Evolutionary conservation across 192 early-diverging fungal genomes (phyloP).

Genomic region (Rhizoclosmatium globosum): DNA sequence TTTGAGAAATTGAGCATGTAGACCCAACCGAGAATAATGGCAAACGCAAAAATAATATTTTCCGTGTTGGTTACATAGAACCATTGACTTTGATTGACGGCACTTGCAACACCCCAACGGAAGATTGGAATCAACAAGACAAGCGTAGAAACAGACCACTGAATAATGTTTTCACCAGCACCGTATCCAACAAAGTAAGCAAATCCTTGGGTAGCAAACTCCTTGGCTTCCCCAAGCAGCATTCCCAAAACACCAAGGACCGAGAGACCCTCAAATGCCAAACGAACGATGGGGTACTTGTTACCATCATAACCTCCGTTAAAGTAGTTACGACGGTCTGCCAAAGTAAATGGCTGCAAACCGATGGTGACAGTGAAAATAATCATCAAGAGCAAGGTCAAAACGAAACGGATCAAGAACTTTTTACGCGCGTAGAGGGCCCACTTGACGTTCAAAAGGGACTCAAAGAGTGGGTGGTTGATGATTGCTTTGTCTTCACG

Average conservation of each 20-base stretch:
- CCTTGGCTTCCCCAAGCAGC: conserved; percentile 2
- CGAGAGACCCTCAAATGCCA: background rate
- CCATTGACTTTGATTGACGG: background rate
- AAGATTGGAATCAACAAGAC: background rate
- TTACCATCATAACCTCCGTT: background rate
- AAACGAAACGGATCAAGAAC: conserved; percentile 34
- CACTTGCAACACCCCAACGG: conserved; percentile 11
- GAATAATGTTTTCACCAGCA: conserved; percentile 31
- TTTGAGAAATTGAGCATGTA: conserved; percentile 23
- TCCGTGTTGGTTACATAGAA: conserved; percentile 1
- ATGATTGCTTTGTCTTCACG: conserved; percentile 33
- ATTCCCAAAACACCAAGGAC: background rate
- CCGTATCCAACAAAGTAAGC: conserved; percentile 33
- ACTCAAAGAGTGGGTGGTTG: conserved; percentile 33
- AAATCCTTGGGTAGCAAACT: background rate
- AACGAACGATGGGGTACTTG: background rate
- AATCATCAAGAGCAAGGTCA: conserved; percentile 7
- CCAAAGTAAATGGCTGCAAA: conserved; percentile 14
- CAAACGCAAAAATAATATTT: conserved; percentile 22
- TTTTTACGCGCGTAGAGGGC: conserved; percentile 33
- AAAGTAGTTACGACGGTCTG: conserved; percentile 22
- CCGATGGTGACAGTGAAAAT: conserved; percentile 29
- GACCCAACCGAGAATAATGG: conserved; percentile 28
- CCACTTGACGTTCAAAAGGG: conserved; percentile 41
- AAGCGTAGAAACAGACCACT: conserved; percentile 22